These are phyloP conservation scores for Diaporthe sp. DNA, from an alignment of 2,329 filamentous ascomycete genomes.

Conservation along the genomic window DNA sequence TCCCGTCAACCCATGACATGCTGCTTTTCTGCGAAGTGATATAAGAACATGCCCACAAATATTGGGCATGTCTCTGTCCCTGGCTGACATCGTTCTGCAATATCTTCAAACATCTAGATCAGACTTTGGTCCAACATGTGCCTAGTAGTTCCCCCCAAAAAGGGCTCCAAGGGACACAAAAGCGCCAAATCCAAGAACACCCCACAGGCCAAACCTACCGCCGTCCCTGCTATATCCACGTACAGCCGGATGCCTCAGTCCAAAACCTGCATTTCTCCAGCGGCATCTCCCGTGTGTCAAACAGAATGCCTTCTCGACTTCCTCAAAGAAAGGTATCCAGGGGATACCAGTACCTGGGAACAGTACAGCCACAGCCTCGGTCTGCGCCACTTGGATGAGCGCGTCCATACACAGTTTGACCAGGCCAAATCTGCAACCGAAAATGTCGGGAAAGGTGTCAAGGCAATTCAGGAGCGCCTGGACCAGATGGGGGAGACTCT, in stretches of 20 bases:
- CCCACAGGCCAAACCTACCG: not conserved
- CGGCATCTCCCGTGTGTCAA: not conserved
- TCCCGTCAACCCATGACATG: not conserved
- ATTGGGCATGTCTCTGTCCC: too few relatives aligned
- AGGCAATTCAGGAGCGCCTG: slow-evolving; percentile 15
- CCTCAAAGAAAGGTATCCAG: slow-evolving; percentile 2
- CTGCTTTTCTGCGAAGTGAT: not conserved
- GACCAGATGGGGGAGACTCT: slow-evolving; percentile 12
- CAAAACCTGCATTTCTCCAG: not conserved
- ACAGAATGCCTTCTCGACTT: slow-evolving; percentile 20
- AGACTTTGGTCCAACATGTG: slow-evolving; percentile 3
- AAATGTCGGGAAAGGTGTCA: not conserved
- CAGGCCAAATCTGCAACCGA: not conserved
- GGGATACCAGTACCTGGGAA: not conserved
- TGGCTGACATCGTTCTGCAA: not conserved
- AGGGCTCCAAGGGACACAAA: not conserved
- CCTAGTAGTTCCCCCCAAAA: slow-evolving; percentile 19
- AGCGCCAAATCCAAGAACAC: not conserved
- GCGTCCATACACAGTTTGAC: not conserved
- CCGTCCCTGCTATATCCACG: not conserved
- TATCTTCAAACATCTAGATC: not conserved
- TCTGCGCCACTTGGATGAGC: not conserved
- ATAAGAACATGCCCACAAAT: not conserved
- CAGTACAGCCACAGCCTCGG: slow-evolving; percentile 1
- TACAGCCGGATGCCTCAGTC: slow-evolving; percentile 19